Evolutionary conservation across 257 asterid species (phyloP).

Genomic region (Nicotiana knightiana): DNA sequence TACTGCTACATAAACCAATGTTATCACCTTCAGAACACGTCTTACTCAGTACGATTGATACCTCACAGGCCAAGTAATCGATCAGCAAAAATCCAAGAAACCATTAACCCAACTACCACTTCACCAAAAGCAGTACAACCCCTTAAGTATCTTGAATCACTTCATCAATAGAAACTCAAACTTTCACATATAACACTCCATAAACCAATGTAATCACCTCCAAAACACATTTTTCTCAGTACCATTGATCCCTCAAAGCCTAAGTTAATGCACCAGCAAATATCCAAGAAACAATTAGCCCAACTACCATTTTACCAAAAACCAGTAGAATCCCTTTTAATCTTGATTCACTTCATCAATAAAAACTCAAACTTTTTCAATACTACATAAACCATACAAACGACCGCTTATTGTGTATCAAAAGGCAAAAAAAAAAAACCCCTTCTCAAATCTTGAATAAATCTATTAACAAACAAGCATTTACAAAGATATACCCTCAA

Average conservation of each 20-base stretch:
- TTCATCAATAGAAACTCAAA: neutral
- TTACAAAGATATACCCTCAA: neutral
- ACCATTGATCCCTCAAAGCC: neutral
- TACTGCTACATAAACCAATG: neutral
- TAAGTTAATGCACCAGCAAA: neutral
- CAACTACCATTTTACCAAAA: slow-evolving; percentile 1
- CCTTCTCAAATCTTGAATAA: slow-evolving; percentile 6
- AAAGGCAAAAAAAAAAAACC: neutral
- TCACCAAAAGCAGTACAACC: neutral
- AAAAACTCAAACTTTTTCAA: neutral
- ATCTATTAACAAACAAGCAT: neutral
- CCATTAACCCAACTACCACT: neutral
- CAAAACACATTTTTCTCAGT: neutral
- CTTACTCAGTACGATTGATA: no score
- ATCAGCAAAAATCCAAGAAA: slow-evolving; percentile 6
- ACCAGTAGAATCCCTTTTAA: neutral
- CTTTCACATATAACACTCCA: neutral
- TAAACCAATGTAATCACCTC: no score
- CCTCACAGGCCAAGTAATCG: neutral
- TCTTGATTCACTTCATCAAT: neutral
- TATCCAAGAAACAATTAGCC: neutral
- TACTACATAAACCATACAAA: neutral
- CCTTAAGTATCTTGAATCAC: neutral
- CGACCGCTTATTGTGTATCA: neutral
- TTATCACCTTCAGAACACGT: no score